A percentile compares a stretch with the other conserved stretches of the same genome.
Evolutionary conservation across 2,329 filamentous ascomycete species (phyloP).

Genomic region (Corinectria fuckeliana): DNA sequence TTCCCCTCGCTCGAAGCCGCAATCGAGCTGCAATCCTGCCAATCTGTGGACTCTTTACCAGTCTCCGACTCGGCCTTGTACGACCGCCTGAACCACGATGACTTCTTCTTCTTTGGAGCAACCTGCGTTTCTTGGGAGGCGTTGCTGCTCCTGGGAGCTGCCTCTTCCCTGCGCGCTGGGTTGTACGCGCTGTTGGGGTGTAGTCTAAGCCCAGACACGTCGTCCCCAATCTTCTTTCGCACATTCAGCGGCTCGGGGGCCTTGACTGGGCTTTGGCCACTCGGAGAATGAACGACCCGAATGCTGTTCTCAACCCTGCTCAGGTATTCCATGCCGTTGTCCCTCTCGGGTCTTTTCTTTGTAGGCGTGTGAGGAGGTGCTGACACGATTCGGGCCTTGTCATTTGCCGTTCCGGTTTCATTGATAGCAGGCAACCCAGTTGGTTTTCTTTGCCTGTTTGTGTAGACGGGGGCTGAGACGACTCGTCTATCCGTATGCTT

Average conservation of each 20-base stretch:
- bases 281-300: conserved; percentile 60
- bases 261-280: conserved; percentile 42
- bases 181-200: conserved; percentile 27
- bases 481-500: conserved; percentile 52
- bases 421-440: conserved; percentile 57
- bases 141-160: not conserved
- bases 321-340: conserved; percentile 52
- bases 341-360: conserved; percentile 41
- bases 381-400: conserved; percentile 55
- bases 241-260: conserved; percentile 50
- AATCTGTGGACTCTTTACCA: conserved; percentile 33
- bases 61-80: conserved; percentile 46
- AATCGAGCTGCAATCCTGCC: conserved; percentile 38
- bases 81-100: conserved; percentile 59
- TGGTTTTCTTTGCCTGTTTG: conserved; percentile 46
- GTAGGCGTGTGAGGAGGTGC: conserved; percentile 49
- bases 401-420: conserved; percentile 46
- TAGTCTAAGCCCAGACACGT: conserved; percentile 28
- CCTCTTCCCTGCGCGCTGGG: conserved; percentile 17
- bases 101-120: conserved; percentile 51
- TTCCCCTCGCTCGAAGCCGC: conserved; percentile 34
- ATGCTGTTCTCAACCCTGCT: conserved; percentile 58
- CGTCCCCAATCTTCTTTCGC: conserved; percentile 46
- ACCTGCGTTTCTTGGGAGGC: conserved; percentile 25
- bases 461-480: conserved; percentile 59